Percentiles rank a stretch among this genome's conserved stretches.
Conservation (phyloP, 2,329 filamentous ascomycete genomes). For the Escovopsis sp. region DNA sequence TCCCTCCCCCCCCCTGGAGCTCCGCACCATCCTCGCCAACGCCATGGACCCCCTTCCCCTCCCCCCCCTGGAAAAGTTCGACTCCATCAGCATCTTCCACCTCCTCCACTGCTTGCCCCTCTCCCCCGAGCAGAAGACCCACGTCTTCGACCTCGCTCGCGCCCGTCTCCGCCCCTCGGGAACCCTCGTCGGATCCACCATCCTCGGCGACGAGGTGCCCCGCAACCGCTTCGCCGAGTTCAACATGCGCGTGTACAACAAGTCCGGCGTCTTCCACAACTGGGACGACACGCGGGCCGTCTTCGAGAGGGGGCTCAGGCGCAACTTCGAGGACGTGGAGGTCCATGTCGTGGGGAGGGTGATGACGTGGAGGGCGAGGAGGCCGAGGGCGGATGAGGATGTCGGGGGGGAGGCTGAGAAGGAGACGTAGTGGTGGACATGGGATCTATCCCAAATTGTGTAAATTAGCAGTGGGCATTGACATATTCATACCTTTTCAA, state of each 20-base stretch:
- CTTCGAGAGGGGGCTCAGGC: slow-evolving; percentile 17
- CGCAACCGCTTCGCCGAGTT: slow-evolving; percentile 7
- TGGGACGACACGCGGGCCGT: slow-evolving; percentile 19
- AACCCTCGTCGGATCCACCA: slow-evolving; percentile 12
- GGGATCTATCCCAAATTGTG: too few species aligned
- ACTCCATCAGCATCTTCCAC: slow-evolving; percentile 20
- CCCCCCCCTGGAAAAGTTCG: slow-evolving; percentile 12
- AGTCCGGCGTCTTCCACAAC: slow-evolving; percentile 22
- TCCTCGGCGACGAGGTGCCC: slow-evolving; percentile 7
- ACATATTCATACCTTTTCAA: too few species aligned
- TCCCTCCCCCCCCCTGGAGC: slow-evolving; percentile 1
- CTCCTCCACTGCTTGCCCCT: slow-evolving; percentile 14
- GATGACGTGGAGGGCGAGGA: slow-evolving; percentile 22
- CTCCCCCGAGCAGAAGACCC: slow-evolving; percentile 7
- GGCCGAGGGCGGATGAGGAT: slow-evolving; percentile 9
- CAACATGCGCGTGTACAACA: slow-evolving; percentile 19
- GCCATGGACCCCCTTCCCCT: slow-evolving; percentile 18
- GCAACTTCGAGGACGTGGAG: slow-evolving; percentile 23
- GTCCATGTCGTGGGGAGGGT: slow-evolving; percentile 21
- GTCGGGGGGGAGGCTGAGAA: slow-evolving; percentile 3
- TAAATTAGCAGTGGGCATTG: too few species aligned
- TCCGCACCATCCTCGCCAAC: slow-evolving; percentile 20
- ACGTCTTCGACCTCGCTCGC: slow-evolving; percentile 7
- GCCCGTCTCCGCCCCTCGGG: slow-evolving; percentile 8
- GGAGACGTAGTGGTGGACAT: too few species aligned